Evolutionary conservation across 2,329 filamentous ascomycete genomes (phyloP).

Genomic region (Aspergillus awamori): DNA sequence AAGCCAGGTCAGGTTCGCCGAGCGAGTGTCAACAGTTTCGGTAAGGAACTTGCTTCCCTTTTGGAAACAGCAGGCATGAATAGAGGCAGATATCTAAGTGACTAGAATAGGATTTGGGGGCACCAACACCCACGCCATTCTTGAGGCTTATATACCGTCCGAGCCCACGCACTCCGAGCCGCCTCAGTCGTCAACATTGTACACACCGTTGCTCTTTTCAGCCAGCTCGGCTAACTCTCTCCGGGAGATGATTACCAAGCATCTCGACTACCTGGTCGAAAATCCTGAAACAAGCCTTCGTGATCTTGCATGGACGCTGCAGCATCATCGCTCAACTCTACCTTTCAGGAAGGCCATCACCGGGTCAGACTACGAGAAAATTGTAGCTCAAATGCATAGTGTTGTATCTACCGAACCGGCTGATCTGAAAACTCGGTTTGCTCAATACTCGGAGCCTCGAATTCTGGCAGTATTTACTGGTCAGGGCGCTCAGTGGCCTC

Average conservation of each 20-base stretch:
- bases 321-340: background rate
- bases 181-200: background rate
- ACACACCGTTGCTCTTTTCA: background rate
- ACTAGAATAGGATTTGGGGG: conserved; percentile 31
- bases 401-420: background rate
- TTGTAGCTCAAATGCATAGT: background rate
- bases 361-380: background rate
- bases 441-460: background rate
- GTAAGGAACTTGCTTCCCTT: background rate
- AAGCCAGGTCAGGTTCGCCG: background rate
- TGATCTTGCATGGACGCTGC: background rate
- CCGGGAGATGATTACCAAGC: background rate
- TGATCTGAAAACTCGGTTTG: background rate
- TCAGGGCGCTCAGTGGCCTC: conserved; percentile 29
- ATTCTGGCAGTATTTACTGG: conserved; percentile 26
- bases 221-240: background rate
- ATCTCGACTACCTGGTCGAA: background rate
- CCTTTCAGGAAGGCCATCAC: background rate
- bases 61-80: no score
- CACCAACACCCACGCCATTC: conserved; percentile 37
- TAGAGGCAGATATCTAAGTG: no score
- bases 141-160: conserved; percentile 31
- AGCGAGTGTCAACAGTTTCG: background rate
- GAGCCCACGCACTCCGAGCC: background rate
- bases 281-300: background rate